Evolutionary conservation across 2,329 filamentous ascomycete genomes (phyloP).

Genomic region (Emmonsiellopsis sp.): DNA sequence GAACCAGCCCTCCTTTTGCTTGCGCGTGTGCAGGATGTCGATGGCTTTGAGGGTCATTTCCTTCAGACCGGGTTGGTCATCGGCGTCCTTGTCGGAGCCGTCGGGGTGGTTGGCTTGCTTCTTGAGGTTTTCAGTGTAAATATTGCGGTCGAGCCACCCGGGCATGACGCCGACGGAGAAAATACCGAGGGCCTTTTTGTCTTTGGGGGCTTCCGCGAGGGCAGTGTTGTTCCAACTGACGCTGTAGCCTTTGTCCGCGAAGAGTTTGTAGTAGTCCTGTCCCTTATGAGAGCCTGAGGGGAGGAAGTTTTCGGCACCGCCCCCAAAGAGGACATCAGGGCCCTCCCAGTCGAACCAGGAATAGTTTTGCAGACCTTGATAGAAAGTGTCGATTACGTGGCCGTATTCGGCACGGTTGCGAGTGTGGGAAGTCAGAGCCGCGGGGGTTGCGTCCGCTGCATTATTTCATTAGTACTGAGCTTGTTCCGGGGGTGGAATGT

Average conservation of each 20-base stretch:
- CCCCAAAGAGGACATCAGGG: conserved; percentile 74
- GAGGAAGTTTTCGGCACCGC: conserved; percentile 73
- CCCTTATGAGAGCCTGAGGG: conserved; percentile 57
- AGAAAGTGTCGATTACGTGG: conserved; percentile 64
- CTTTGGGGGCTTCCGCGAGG: conserved; percentile 49
- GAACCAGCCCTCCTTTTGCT: conserved; percentile 67
- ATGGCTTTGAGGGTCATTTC: conserved; percentile 86
- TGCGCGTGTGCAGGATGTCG: conserved; percentile 61
- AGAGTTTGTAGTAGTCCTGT: conserved; percentile 64
- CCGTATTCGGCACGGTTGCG: conserved; percentile 61
- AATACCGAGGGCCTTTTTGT: conserved; percentile 62
- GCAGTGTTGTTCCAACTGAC: conserved; percentile 67
- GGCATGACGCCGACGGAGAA: conserved; percentile 68
- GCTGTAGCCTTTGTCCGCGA: conserved; percentile 62
- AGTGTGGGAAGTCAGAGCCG: conserved; percentile 64
- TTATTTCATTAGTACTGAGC: not conserved
- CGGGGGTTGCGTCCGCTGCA: conserved; percentile 69
- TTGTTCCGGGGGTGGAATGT: not conserved
- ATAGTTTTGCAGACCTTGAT: conserved; percentile 70
- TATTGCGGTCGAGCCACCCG: conserved; percentile 78
- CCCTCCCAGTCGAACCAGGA: conserved; percentile 68
- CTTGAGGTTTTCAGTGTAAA: conserved; percentile 63
- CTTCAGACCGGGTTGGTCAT: conserved; percentile 72
- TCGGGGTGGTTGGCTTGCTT: conserved; percentile 59
- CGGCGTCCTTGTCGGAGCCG: conserved; percentile 54